Percentiles rank a stretch among this genome's conserved stretches.
Conservation (phyloP, 2,329 filamentous ascomycete species). For the Aspergillus aculeatinus region DNA sequence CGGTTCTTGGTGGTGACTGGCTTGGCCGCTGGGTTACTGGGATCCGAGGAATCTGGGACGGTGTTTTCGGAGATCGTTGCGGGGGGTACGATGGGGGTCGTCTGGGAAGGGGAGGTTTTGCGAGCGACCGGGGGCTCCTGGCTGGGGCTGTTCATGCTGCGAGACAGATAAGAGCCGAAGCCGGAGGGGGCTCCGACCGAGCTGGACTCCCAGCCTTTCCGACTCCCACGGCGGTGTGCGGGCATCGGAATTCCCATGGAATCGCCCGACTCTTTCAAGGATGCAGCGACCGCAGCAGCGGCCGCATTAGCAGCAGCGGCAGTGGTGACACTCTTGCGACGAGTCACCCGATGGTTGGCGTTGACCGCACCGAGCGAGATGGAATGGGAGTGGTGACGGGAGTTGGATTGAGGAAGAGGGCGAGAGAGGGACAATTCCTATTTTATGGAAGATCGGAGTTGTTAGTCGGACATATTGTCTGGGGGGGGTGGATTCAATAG, state of each 20-base stretch:
- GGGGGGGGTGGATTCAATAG: neutral
- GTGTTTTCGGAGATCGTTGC: neutral
- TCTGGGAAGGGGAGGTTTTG: conserved; percentile 39
- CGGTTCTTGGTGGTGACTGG: conserved; percentile 53
- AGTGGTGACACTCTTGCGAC: conserved; percentile 88
- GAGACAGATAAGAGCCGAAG: conserved; percentile 45
- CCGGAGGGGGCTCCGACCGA: conserved; percentile 43
- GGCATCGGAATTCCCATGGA: conserved; percentile 59
- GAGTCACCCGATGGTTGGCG: conserved; percentile 79
- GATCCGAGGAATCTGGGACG: conserved; percentile 34
- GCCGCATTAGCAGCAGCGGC: conserved; percentile 70
- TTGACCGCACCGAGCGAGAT: conserved; percentile 75
- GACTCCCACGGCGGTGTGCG: conserved; percentile 55
- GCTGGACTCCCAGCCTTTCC: conserved; percentile 65
- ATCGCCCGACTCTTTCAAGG: conserved; percentile 62
- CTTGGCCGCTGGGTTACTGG: conserved; percentile 50
- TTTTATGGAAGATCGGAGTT: neutral
- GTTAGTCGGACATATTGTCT: neutral
- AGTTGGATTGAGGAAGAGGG: conserved; percentile 66
- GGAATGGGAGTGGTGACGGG: conserved; percentile 78
- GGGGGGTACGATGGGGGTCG: conserved; percentile 17
- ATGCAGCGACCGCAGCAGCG: conserved; percentile 62
- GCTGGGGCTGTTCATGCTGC: conserved; percentile 38
- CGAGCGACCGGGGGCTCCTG: conserved; percentile 35
- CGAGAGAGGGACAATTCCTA: conserved; percentile 57